Conservation (phyloP, 352 stramenopile genomes). For the Phytopythium vexans region DNA sequence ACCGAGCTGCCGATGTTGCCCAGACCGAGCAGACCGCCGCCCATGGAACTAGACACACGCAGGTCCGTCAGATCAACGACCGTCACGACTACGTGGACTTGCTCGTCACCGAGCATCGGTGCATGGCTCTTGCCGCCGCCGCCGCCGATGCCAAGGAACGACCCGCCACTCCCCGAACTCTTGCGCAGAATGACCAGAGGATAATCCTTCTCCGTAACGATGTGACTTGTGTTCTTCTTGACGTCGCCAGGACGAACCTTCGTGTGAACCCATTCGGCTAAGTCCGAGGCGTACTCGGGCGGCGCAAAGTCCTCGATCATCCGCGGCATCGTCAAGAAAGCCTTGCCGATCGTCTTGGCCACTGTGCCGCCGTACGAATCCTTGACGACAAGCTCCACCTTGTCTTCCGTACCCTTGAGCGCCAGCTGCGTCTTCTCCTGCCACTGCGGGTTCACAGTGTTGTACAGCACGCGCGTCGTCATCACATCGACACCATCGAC, state of each 20-base stretch:
- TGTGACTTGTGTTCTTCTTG: conserved; percentile 81
- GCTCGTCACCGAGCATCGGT: conserved; percentile 37
- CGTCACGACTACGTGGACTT: conserved; percentile 73
- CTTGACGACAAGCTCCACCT: conserved; percentile 80
- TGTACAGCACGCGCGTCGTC: conserved; percentile 78
- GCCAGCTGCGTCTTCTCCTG: conserved; percentile 67
- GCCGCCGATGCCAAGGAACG: conserved; percentile 8
- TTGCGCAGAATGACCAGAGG: conserved; percentile 62
- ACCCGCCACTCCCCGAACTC: conserved; percentile 31
- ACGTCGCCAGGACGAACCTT: conserved; percentile 71
- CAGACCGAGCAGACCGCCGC: conserved; percentile 61
- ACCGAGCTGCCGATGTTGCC: conserved; percentile 74
- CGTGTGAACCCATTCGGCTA: conserved; percentile 80
- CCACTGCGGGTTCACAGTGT: conserved; percentile 82
- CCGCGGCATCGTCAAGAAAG: conserved; percentile 65
- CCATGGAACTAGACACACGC: conserved; percentile 58
- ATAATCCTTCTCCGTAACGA: conserved; percentile 77
- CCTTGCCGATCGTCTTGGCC: conserved; percentile 78
- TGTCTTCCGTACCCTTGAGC: conserved; percentile 45
- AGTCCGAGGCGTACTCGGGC: conserved; percentile 63
- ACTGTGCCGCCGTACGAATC: conserved; percentile 80
- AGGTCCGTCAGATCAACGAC: conserved; percentile 55
- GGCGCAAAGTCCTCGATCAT: conserved; percentile 77
- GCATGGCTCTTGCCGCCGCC: conserved; percentile 18
- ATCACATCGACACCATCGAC: conserved; percentile 68